phyloP scores from a whole-genome alignment of 768 basidiomycete species.

The Obba rivulosa region DNA sequence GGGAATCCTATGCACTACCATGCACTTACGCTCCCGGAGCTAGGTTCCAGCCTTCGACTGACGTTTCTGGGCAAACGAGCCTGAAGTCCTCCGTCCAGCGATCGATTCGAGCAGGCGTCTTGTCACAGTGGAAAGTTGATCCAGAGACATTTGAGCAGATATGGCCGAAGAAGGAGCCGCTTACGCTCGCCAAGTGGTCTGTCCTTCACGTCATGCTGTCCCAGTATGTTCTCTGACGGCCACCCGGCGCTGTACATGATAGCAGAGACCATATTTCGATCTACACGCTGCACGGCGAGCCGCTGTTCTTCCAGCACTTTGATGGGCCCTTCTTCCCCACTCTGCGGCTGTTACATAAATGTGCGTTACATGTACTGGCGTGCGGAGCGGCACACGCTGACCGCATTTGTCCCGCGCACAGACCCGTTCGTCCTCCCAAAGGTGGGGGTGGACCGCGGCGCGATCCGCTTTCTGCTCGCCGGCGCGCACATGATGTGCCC shows the following conservation, averaged over 20 bases:
- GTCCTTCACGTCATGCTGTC: slow-evolving; percentile 19
- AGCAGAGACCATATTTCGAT: slow-evolving; percentile 96
- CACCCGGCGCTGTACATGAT: slow-evolving; percentile 18
- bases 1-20: not conserved
- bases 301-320: slow-evolving; percentile 93
- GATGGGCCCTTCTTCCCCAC: slow-evolving; percentile 93
- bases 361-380: slow-evolving; percentile 36
- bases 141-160: slow-evolving; percentile 81
- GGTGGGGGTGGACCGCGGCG: slow-evolving; percentile 91
- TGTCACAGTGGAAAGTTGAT: slow-evolving; percentile 81
- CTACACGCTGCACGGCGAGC: slow-evolving; percentile 82
- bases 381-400: not conserved
- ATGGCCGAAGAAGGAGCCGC: slow-evolving; percentile 98
- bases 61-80: slow-evolving; percentile 85
- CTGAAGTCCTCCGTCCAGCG: slow-evolving; percentile 94
- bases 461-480: slow-evolving; percentile 92
- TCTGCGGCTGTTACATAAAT: slow-evolving; percentile 85
- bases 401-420: slow-evolving; percentile 26
- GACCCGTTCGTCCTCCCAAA: slow-evolving; percentile 88
- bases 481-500: slow-evolving; percentile 98
- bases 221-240: not conserved
- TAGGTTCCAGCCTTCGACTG: slow-evolving; percentile 70
- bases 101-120: slow-evolving; percentile 70
- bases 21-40: not conserved
- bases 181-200: slow-evolving; percentile 93